Conservation (phyloP, 140 eudicot genomes). For the Artemisia princeps region DNA sequence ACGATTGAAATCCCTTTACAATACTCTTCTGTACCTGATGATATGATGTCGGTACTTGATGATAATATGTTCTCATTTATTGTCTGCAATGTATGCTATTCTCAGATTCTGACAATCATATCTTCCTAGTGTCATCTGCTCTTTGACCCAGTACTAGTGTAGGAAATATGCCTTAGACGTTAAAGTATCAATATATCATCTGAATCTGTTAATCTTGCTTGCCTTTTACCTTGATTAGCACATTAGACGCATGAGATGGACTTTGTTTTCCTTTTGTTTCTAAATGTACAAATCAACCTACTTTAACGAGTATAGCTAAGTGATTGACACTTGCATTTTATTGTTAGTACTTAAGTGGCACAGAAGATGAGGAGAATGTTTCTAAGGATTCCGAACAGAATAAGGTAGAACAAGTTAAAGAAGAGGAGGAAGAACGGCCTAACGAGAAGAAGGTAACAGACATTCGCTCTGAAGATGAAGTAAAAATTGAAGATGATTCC, state of each 20-base stretch:
- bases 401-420: slow-evolving; percentile 26
- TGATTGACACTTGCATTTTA: slow-evolving; percentile 13
- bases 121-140: neutral
- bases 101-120: neutral
- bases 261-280: neutral
- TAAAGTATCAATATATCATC: neutral
- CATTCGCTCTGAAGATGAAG: slow-evolving; percentile 24
- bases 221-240: neutral
- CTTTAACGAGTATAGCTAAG: neutral
- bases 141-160: neutral
- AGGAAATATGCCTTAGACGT: too few species aligned
- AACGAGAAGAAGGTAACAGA: slow-evolving; percentile 33
- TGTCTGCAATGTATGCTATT: neutral
- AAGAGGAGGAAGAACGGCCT: slow-evolving; percentile 31
- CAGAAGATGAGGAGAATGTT: slow-evolving; percentile 33
- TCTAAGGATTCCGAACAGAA: slow-evolving; percentile 29
- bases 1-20: neutral
- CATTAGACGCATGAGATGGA: neutral
- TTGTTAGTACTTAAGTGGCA: slow-evolving; percentile 41
- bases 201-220: neutral
- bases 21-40: neutral
- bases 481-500: slow-evolving; percentile 62
- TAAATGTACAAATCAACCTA: neutral
- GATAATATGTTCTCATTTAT: neutral
- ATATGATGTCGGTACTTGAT: neutral